phyloP scores from a whole-genome alignment of 2,329 filamentous ascomycete species.

The Cordyceps militaris region DNA sequence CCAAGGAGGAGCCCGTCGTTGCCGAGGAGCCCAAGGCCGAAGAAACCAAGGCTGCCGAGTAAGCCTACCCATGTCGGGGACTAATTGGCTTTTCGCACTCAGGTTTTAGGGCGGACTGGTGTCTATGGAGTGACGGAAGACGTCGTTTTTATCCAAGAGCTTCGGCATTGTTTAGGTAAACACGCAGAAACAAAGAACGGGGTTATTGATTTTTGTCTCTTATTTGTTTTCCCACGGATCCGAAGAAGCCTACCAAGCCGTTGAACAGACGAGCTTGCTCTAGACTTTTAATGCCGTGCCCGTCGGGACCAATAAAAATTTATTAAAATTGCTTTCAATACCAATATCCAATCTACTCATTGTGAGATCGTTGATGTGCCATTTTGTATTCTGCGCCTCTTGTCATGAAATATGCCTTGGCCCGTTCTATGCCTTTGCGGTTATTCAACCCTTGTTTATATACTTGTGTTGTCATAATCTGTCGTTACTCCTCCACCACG shows the following conservation, averaged over 20 bases:
- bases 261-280: slow-evolving; percentile 45
- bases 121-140: slow-evolving; percentile 58
- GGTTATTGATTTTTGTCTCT: slow-evolving; percentile 19
- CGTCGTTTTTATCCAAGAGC: slow-evolving; percentile 45
- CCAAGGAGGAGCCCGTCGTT: slow-evolving; percentile 41
- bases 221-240: slow-evolving; percentile 29
- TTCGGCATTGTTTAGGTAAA: slow-evolving; percentile 43
- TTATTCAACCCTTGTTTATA: neutral
- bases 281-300: slow-evolving; percentile 47
- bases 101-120: slow-evolving; percentile 46
- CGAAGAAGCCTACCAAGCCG: slow-evolving; percentile 37
- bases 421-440: neutral
- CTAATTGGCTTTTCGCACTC: slow-evolving; percentile 23
- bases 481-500: slow-evolving; percentile 35
- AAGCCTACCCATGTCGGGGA: slow-evolving; percentile 31
- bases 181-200: slow-evolving; percentile 32
- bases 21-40: slow-evolving; percentile 43
- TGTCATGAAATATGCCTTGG: no score
- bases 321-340: slow-evolving; percentile 35
- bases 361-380: no score
- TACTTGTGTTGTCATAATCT: slow-evolving; percentile 12
- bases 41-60: slow-evolving; percentile 64
- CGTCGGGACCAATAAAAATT: slow-evolving; percentile 51
- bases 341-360: neutral
- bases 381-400: no score